Evolutionary conservation across 352 stramenopile genomes (phyloP), one percentile per base, ranked within the genome.

Genomic region (Phytophthora syringae): DNA sequence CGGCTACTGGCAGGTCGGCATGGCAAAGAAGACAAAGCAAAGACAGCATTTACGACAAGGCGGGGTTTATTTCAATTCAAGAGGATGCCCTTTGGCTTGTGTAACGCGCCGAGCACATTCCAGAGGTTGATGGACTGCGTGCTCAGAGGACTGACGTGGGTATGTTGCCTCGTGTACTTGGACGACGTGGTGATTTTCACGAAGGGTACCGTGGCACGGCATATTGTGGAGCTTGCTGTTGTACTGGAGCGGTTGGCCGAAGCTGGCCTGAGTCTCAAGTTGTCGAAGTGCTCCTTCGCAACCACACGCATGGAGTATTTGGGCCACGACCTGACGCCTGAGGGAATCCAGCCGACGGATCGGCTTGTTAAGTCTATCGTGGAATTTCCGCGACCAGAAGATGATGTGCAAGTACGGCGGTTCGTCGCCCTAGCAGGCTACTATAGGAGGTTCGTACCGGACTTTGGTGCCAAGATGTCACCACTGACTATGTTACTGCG

Each of bases 131-230:
- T 32, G n/a, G n/a, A n/a, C n/a, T n/a, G n/a, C n/a, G n/a, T n/a
- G n/a, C n/a, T n/a, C n/a, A n/a, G n/a, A n/a, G n/a, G n/a, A n/a
- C n/a, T 74, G 5, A 49, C 57, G 24, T 70, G 52, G 55, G 34
- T 61, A 13, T 59, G 47, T 10, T 72, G 62, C 27, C n/a, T 72
- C 1, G 61, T 76, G 2, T 72, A 65, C n/a, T n/a, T n/a, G n/a
- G n/a, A n/a, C n/a, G n/a, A n/a, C n/a, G n/a, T n/a, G n/a, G n/a
- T n/a, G n/a, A 43, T 76, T 2, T 72, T 61, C 22, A 62, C 52
- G 0, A 68, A 68, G 12, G 62, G 63, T 0, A 12, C 25, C 0
- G 30, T 70, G 0, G 57, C 57, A 12, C 16, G 36, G 2, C 63
- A 76, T 20, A 18, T 67, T 15, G 53, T 69, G 5, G 48, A 70